Conservation (phyloP, 192 early-diverging fungal species). For the Entrophospora sp. region DNA sequence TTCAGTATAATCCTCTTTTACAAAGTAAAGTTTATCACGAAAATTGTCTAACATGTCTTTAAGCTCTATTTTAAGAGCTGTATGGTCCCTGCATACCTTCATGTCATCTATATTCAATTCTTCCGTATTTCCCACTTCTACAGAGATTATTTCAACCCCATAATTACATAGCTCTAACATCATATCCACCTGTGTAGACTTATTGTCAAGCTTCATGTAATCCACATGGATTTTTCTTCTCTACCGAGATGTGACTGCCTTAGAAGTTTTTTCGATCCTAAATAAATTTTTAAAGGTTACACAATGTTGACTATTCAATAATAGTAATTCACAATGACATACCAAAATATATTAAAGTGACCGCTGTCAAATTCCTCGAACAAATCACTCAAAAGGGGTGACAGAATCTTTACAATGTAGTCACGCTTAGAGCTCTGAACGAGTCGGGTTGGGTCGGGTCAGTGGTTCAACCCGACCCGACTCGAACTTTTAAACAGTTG, state of each 20-base stretch:
- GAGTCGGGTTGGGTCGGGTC: too few species aligned
- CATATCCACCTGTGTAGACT: not conserved
- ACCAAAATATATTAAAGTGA: not conserved
- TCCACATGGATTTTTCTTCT: not conserved
- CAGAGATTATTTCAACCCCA: not conserved
- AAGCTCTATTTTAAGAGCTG: constrained; percentile 15
- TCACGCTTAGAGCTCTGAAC: too few species aligned
- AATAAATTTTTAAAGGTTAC: not conserved
- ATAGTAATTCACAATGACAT: not conserved
- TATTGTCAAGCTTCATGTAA: not conserved
- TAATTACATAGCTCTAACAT: not conserved
- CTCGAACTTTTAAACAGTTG: too few species aligned
- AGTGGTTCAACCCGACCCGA: too few species aligned
- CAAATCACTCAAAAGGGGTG: not conserved
- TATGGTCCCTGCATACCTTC: constrained; percentile 4
- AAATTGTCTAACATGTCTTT: constrained; percentile 9
- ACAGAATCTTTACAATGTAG: constrained; percentile 8
- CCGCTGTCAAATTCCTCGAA: constrained; percentile 7
- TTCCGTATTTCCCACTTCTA: not conserved
- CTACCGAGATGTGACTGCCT: not conserved
- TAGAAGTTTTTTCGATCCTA: constrained; percentile 10
- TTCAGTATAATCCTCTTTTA: not conserved
- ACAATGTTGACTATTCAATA: not conserved
- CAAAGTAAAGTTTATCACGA: constrained; percentile 8
- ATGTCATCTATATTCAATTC: not conserved